These are phyloP conservation scores for Begonia fuchsioides DNA, from an alignment of 306 rosid genomes.

Conservation along the genomic window DNA sequence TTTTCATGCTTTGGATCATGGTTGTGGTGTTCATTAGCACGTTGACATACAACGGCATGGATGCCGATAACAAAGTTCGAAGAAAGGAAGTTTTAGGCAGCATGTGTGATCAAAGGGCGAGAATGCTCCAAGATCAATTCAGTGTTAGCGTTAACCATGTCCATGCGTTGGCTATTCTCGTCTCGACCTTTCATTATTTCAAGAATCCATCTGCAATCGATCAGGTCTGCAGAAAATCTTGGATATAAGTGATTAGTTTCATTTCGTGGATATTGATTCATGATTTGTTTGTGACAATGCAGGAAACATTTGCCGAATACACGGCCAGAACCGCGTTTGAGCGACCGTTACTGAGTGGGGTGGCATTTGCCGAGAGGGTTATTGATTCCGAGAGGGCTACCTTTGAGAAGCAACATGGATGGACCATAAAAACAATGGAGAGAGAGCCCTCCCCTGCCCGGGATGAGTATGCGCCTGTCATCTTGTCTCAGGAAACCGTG, in stretches of 20 bases:
- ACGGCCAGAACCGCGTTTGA: slow-evolving; percentile 94
- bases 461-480: slow-evolving; percentile 96
- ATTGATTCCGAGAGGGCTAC: slow-evolving; percentile 53
- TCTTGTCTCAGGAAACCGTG: slow-evolving; percentile 77
- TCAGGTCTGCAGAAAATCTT: slow-evolving; percentile 44
- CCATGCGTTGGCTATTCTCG: slow-evolving; percentile 91
- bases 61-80: slow-evolving; percentile 66
- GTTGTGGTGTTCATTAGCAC: slow-evolving; percentile 38
- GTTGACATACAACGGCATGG: slow-evolving; percentile 44
- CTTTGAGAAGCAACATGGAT: slow-evolving; percentile 75
- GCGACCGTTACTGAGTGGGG: slow-evolving; percentile 90
- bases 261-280: not conserved
- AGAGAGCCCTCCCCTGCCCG: slow-evolving; percentile 58
- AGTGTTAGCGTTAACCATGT: slow-evolving; percentile 95
- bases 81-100: slow-evolving; percentile 68
- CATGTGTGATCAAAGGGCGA: slow-evolving; percentile 93
- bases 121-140: slow-evolving; percentile 97
- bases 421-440: slow-evolving; percentile 90
- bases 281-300: slow-evolving; percentile 14
- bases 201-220: slow-evolving; percentile 87
- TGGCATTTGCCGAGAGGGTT: slow-evolving; percentile 89
- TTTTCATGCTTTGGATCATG: slow-evolving; percentile 47
- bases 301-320: slow-evolving; percentile 92
- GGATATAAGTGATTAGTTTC: not conserved
- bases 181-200: slow-evolving; percentile 88